Evolutionary conservation across 2,329 filamentous ascomycete species (phyloP).

Genomic region (Paracorniculantispora psalliotae): DNA sequence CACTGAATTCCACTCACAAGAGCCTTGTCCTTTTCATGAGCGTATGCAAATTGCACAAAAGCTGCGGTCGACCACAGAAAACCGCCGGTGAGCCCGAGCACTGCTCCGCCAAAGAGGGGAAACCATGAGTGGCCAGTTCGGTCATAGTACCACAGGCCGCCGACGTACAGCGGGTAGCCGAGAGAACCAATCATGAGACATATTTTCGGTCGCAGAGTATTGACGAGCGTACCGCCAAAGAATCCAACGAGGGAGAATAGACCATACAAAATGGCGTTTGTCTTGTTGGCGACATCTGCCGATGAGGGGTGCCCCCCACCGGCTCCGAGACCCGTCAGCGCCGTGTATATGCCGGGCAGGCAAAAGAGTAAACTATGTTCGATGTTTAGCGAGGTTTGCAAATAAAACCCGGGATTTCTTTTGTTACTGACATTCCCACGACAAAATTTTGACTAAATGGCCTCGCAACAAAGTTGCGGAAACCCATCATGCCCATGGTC

Average conservation of each 20-base stretch:
- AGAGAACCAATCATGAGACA: constrained; percentile 17
- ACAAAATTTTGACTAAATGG: constrained; percentile 9
- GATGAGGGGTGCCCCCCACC: constrained; percentile 18
- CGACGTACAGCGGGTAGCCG: constrained; percentile 20
- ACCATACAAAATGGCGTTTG: constrained; percentile 18
- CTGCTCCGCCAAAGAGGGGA: constrained; percentile 16
- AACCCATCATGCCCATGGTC: background rate
- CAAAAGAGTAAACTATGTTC: constrained; percentile 18
- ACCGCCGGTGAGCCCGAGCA: constrained; percentile 17
- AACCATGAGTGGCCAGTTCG: constrained; percentile 16
- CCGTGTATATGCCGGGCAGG: constrained; percentile 21
- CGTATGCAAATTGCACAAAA: constrained; percentile 13
- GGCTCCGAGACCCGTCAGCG: constrained; percentile 21
- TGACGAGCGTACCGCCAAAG: constrained; percentile 18
- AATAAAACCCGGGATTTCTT: too few relatives aligned
- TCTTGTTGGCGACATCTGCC: constrained; percentile 16
- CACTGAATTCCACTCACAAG: background rate
- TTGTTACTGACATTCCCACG: constrained; percentile 7
- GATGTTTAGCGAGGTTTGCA: background rate
- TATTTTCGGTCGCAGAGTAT: constrained; percentile 15
- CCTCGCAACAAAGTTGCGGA: background rate
- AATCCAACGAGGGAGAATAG: constrained; percentile 15
- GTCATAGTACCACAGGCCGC: constrained; percentile 20
- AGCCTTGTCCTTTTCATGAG: constrained; percentile 13
- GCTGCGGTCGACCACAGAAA: constrained; percentile 17